These are phyloP conservation scores for Erysiphe neolycopersici DNA, from an alignment of 2,329 filamentous ascomycete species.

Conservation along the genomic window DNA sequence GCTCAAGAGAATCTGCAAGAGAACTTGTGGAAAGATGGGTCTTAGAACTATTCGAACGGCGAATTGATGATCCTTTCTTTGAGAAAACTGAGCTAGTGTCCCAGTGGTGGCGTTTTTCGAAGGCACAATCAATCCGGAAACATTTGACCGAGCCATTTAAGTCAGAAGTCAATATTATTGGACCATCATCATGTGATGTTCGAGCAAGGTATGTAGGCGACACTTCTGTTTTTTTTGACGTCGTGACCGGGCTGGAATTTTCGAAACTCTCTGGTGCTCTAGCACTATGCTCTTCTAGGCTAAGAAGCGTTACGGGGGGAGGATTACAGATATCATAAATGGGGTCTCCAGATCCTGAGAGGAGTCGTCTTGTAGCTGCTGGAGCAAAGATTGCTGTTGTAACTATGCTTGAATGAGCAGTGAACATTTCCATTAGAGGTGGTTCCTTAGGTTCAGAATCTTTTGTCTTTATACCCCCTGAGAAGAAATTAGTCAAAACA, in stretches of 20 bases:
- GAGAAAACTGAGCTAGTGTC: constrained; percentile 56
- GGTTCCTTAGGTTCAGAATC: constrained; percentile 40
- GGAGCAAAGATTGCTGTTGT: constrained; percentile 78
- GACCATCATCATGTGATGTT: constrained; percentile 49
- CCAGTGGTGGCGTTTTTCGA: constrained; percentile 51
- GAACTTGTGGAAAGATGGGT: constrained; percentile 22
- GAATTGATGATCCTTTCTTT: constrained; percentile 11
- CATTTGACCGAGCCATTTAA: constrained; percentile 76
- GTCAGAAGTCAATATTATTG: constrained; percentile 82
- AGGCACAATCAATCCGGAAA: constrained; percentile 69
- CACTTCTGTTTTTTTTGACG: constrained; percentile 27
- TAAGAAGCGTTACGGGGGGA: constrained; percentile 60
- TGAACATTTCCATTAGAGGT: constrained; percentile 63
- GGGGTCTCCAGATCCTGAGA: constrained; percentile 56
- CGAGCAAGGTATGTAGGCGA: constrained; percentile 55
- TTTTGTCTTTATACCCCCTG: constrained; percentile 32
- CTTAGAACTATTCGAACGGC: constrained; percentile 12
- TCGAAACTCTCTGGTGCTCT: constrained; percentile 14
- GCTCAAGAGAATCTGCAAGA: constrained; percentile 13
- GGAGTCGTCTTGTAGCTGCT: constrained; percentile 43
- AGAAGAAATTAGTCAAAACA: background rate
- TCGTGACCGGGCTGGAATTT: constrained; percentile 8
- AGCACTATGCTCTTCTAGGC: constrained; percentile 34
- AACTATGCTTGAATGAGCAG: constrained; percentile 69
- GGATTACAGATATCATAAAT: constrained; percentile 95